phyloP scores from a whole-genome alignment of 164 flowering plant genomes.

The Warburgia ugandensis region DNA sequence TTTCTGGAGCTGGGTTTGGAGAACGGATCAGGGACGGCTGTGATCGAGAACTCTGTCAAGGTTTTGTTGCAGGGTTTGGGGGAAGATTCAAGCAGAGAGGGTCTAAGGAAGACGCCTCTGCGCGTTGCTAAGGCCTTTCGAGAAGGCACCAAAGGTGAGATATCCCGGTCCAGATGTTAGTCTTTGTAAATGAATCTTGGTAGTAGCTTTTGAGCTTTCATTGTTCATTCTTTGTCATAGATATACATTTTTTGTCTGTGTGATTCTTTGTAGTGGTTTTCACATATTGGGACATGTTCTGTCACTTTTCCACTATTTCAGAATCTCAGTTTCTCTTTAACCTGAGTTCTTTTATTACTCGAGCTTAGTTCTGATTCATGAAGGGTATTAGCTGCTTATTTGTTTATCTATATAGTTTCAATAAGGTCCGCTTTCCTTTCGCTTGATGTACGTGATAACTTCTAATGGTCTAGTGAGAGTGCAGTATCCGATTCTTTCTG shows the following conservation, averaged over 20 bases:
- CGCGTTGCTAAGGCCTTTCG: constrained; percentile 88
- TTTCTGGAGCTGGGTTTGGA: constrained; percentile 29
- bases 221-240: not conserved
- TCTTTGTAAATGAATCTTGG: not conserved
- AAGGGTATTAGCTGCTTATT: too few relatives aligned
- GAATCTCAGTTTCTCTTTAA: too few relatives aligned
- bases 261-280: not conserved
- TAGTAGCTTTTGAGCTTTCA: not conserved
- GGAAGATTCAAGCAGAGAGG: constrained; percentile 83
- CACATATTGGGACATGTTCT: not conserved
- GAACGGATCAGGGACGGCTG: constrained; percentile 28
- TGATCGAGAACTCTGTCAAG: constrained; percentile 73
- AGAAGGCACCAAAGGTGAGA: constrained; percentile 81
- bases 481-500: too few relatives aligned
- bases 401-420: too few relatives aligned
- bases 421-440: too few relatives aligned
- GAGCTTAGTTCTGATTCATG: too few relatives aligned
- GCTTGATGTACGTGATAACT: too few relatives aligned
- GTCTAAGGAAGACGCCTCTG: constrained; percentile 74
- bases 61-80: constrained; percentile 73
- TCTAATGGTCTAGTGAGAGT: too few relatives aligned
- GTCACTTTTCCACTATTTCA: not conserved
- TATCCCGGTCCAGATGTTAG: not conserved
- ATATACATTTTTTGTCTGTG: not conserved
- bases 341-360: too few relatives aligned